phyloP scores from a whole-genome alignment of 306 rosid species.

The Prinsepia uniflora region DNA sequence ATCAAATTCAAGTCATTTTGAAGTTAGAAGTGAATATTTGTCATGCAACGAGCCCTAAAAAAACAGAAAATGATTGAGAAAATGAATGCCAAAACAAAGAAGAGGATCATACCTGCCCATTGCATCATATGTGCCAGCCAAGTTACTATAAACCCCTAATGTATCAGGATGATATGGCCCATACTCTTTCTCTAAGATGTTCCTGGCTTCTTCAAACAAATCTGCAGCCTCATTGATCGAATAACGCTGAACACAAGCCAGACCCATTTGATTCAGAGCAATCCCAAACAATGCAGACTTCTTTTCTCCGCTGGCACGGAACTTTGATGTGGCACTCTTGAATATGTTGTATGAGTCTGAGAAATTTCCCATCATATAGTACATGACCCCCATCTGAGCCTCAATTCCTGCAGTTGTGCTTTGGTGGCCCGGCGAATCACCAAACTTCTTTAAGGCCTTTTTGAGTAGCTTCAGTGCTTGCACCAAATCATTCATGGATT shows the following conservation, averaged over 20 bases:
- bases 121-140: slow-evolving; percentile 87
- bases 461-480: slow-evolving; percentile 70
- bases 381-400: slow-evolving; percentile 83
- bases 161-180: slow-evolving; percentile 80
- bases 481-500: slow-evolving; percentile 73
- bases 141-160: slow-evolving; percentile 76
- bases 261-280: slow-evolving; percentile 88
- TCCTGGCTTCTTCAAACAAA: slow-evolving; percentile 74
- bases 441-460: slow-evolving; percentile 64
- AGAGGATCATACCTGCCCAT: slow-evolving; percentile 74
- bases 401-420: slow-evolving; percentile 77
- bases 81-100: slow-evolving; percentile 3
- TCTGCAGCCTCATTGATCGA: slow-evolving; percentile 87
- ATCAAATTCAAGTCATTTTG: too few species aligned
- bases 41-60: background rate
- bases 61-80: background rate
- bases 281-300: slow-evolving; percentile 74
- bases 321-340: slow-evolving; percentile 53
- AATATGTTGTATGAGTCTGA: slow-evolving; percentile 61
- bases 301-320: slow-evolving; percentile 67
- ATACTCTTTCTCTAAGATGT: slow-evolving; percentile 65
- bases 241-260: slow-evolving; percentile 68
- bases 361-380: slow-evolving; percentile 67
- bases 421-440: slow-evolving; percentile 59
- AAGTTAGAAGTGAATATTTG: too few species aligned